Evolutionary conservation across 73 alveolate species (phyloP).

Genomic region (Paramecium octaurelia): DNA sequence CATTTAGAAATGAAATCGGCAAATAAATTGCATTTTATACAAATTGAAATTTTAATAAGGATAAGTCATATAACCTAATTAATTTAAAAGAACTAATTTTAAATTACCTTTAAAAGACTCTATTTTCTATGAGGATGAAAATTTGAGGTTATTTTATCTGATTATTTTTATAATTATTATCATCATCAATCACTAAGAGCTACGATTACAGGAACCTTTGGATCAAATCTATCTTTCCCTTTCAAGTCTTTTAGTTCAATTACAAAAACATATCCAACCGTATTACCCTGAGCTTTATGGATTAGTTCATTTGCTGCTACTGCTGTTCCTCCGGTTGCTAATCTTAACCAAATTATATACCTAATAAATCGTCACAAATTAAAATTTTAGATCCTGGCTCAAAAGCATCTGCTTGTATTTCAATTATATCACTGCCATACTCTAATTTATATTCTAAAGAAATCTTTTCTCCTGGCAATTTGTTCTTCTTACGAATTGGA

Average conservation of each 20-base stretch:
- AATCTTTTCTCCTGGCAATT: conserved; percentile 58
- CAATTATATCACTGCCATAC: conserved; percentile 16
- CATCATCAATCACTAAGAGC: conserved; percentile 6
- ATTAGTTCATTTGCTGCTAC: conserved; percentile 55
- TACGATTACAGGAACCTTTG: background rate
- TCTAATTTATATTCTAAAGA: conserved; percentile 42
- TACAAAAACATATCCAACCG: conserved; percentile 40
- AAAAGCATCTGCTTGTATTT: conserved; percentile 56
- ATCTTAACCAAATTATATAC: background rate
- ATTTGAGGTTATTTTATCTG: background rate
- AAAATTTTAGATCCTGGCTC: conserved; percentile 55
- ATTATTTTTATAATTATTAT: background rate
- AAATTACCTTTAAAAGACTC: background rate
- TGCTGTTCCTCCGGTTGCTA: conserved; percentile 66
- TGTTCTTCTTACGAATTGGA: conserved; percentile 62
- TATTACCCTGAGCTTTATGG: conserved; percentile 43
- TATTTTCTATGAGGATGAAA: too few species aligned
- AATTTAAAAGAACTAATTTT: too few species aligned
- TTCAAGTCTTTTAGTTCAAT: conserved; percentile 37
- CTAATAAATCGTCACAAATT: conserved; percentile 61
- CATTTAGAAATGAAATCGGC: too few species aligned
- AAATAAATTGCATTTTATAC: too few species aligned
- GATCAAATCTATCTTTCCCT: conserved; percentile 27
- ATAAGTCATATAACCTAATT: too few species aligned
- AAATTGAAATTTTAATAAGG: too few species aligned